Conservation (phyloP, 2,329 filamentous ascomycete species). For the Ophiostoma populinum region DNA sequence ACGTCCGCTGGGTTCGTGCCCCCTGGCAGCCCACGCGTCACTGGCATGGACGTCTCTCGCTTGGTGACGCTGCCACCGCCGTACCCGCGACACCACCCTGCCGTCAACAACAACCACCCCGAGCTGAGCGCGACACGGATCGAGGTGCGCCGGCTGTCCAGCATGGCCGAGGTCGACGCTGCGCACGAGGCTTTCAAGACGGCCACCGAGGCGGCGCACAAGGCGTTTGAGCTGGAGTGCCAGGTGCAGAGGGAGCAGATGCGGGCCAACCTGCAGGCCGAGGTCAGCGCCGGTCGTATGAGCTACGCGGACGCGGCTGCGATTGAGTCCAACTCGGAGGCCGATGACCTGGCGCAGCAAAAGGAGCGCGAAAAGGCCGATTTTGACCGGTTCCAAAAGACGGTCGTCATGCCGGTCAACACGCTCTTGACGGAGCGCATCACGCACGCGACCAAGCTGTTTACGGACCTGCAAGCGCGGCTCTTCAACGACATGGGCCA, state of each 20-base stretch:
- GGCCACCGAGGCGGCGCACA: slow-evolving; percentile 39
- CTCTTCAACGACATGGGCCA: slow-evolving; percentile 56
- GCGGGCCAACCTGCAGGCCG: slow-evolving; percentile 57
- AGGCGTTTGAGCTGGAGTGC: slow-evolving; percentile 33
- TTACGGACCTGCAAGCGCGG: slow-evolving; percentile 54
- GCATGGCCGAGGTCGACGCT: slow-evolving; percentile 52
- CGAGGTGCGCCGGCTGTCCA: slow-evolving; percentile 54
- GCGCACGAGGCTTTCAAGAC: slow-evolving; percentile 45
- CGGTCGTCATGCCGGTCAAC: slow-evolving; percentile 71
- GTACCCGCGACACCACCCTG: slow-evolving; percentile 86
- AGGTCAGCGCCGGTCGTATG: slow-evolving; percentile 63
- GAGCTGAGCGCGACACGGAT: slow-evolving; percentile 64
- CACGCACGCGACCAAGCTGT: slow-evolving; percentile 54
- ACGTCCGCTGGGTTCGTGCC: not conserved
- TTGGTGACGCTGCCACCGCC: slow-evolving; percentile 85
- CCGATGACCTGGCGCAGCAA: slow-evolving; percentile 49
- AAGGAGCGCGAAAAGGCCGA: slow-evolving; percentile 62
- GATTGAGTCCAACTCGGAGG: slow-evolving; percentile 58
- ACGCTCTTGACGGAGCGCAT: slow-evolving; percentile 64
- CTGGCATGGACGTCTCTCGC: slow-evolving; percentile 57
- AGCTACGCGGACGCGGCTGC: slow-evolving; percentile 63
- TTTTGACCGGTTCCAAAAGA: slow-evolving; percentile 70
- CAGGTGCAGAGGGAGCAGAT: slow-evolving; percentile 44
- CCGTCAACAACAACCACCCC: slow-evolving; percentile 90
- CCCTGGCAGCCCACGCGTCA: not conserved